Conservation (phyloP, 2,329 filamentous ascomycete genomes). For the Ophiostoma quercus region DNA sequence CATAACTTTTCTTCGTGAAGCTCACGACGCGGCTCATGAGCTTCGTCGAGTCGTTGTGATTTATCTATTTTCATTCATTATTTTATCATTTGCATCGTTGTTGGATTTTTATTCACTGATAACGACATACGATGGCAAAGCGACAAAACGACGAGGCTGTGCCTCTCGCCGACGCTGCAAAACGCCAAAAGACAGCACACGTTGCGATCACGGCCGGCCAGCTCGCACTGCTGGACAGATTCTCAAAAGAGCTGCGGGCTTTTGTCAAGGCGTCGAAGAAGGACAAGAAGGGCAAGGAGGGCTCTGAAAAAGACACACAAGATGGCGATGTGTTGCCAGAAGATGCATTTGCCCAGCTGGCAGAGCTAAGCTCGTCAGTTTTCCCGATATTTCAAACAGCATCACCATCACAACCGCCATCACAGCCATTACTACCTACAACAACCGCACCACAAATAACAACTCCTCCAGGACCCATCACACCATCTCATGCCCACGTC, state of each 20-base stretch:
- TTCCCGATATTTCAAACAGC: background rate
- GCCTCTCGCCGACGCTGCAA: background rate
- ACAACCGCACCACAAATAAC: background rate
- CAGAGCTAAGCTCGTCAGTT: conserved; percentile 19
- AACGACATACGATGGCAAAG: conserved; percentile 7
- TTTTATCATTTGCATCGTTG: background rate
- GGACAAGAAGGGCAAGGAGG: conserved; percentile 20
- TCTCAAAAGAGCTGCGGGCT: conserved; percentile 39
- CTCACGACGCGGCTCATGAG: conserved; percentile 10
- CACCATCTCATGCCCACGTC: background rate
- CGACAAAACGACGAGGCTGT: conserved; percentile 10
- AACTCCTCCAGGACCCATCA: background rate
- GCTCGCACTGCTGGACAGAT: conserved; percentile 33
- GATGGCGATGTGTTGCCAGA: background rate
- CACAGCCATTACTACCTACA: background rate
- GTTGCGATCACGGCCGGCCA: background rate
- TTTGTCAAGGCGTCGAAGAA: conserved; percentile 37
- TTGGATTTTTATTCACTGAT: background rate
- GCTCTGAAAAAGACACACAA: background rate
- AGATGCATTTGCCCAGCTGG: conserved; percentile 25
- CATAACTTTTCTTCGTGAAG: conserved; percentile 5
- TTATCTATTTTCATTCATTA: background rate
- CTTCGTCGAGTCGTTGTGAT: background rate
- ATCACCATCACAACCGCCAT: background rate
- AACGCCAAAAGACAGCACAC: conserved; percentile 18